Percentiles rank a stretch among this genome's conserved stretches.
Conservation (phyloP, 1,284 basidiomycete species). For the Schizophyllum amplum region DNA sequence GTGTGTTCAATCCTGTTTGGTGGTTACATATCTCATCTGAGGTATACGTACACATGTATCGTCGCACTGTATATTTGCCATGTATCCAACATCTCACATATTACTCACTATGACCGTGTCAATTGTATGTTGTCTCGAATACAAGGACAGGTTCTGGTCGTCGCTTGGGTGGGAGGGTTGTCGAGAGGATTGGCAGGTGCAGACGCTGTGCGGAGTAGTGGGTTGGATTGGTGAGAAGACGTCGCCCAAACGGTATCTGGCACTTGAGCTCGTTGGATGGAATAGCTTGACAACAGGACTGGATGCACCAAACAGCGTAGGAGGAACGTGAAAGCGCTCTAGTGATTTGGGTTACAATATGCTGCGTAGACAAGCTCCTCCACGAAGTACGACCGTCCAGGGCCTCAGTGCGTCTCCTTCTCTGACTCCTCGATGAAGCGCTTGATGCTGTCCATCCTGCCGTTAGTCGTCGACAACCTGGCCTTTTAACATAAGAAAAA, state of each 20-base stretch:
- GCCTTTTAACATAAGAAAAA: slow-evolving; percentile 2
- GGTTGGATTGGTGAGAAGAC: not conserved
- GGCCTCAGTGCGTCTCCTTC: slow-evolving; percentile 35
- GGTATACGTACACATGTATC: not conserved
- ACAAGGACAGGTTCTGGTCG: no score
- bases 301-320: not conserved
- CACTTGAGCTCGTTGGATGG: not conserved
- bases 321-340: not conserved
- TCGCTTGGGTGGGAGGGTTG: no score
- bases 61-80: not conserved
- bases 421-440: slow-evolving; percentile 74
- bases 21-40: not conserved
- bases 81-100: not conserved
- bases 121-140: not conserved
- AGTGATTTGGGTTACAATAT: not conserved
- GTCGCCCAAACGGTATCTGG: not conserved
- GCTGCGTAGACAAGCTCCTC: not conserved
- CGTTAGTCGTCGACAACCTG: slow-evolving; percentile 21
- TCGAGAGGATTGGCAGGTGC: no score
- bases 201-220: not conserved
- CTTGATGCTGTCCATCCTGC: slow-evolving; percentile 56
- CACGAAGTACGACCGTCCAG: not conserved
- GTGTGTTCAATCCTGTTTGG: not conserved
- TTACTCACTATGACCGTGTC: not conserved
- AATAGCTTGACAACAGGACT: no score